Conservation (phyloP, 2,329 filamentous ascomycete species). For the Monosporascus sp. region DNA sequence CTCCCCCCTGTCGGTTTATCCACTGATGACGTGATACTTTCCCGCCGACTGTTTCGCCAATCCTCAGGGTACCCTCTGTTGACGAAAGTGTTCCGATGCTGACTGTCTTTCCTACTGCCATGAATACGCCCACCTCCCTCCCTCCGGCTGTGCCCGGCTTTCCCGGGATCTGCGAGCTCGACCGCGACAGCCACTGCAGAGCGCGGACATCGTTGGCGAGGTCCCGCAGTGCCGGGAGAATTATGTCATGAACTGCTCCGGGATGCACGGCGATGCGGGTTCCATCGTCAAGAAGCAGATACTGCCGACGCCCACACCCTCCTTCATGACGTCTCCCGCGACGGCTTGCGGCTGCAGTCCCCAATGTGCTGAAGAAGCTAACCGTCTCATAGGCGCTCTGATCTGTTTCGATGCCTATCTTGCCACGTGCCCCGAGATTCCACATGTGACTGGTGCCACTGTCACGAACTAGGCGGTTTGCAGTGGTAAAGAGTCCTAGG, state of each 20-base stretch:
- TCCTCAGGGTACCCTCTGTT: too few relatives aligned
- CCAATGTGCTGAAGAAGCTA: background rate
- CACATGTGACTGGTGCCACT: background rate
- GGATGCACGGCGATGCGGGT: too few relatives aligned
- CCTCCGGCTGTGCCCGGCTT: background rate
- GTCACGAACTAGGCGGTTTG: background rate
- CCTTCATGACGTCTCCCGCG: background rate
- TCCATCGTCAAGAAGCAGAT: too few relatives aligned
- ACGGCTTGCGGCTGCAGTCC: background rate
- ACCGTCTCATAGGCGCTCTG: background rate
- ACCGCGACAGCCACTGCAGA: slow-evolving; percentile 10
- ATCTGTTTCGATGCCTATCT: slow-evolving; percentile 1
- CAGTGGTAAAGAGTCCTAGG: background rate
- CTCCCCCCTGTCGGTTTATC: too few relatives aligned
- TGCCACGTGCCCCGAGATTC: background rate
- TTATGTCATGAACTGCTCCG: slow-evolving; percentile 5
- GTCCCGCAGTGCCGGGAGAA: slow-evolving; percentile 5
- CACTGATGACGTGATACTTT: too few relatives aligned
- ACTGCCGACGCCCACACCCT: too few relatives aligned
- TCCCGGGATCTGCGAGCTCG: slow-evolving; percentile 4
- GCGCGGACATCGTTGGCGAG: slow-evolving; percentile 2
- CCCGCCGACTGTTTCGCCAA: too few relatives aligned
- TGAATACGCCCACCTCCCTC: background rate
- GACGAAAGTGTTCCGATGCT: too few relatives aligned
- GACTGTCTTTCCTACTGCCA: too few relatives aligned